These are phyloP conservation scores for Cerioporus squamosus DNA, from an alignment of 1,284 basidiomycete species.

Conservation along the genomic window DNA sequence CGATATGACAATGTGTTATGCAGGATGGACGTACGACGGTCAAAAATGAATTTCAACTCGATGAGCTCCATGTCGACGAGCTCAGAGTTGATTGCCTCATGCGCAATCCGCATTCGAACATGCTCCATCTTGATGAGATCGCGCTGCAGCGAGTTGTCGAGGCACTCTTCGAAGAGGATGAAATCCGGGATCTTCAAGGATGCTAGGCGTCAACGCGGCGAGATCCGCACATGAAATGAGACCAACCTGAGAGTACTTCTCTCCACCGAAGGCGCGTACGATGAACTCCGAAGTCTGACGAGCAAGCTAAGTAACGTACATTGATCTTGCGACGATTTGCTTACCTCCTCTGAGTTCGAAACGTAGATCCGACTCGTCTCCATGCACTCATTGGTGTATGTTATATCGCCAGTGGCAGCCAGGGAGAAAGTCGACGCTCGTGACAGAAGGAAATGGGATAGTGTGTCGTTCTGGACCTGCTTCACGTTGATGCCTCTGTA, in stretches of 20 bases:
- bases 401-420: conserved; percentile 71
- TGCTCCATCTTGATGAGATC: conserved; percentile 81
- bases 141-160: conserved; percentile 82
- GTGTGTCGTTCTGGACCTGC: conserved; percentile 84
- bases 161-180: conserved; percentile 72
- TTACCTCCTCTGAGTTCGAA: conserved; percentile 75
- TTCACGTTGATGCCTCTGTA: conserved; percentile 78
- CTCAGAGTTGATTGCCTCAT: conserved; percentile 70
- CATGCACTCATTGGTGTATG: conserved; percentile 71
- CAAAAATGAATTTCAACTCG: conserved; percentile 82
- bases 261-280: conserved; percentile 72
- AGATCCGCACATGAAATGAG: neutral
- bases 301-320: conserved; percentile 5
- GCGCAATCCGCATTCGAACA: conserved; percentile 78
- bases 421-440: conserved; percentile 82
- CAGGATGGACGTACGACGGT: conserved; percentile 56
- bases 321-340: neutral
- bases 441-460: conserved; percentile 80
- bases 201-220: neutral
- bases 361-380: conserved; percentile 81
- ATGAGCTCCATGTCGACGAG: conserved; percentile 80
- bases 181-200: conserved; percentile 76
- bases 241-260: conserved; percentile 84
- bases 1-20: neutral
- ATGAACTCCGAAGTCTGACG: conserved; percentile 78